Evolutionary conservation across 2,329 filamentous ascomycete species (phyloP).

Genomic region (Lecanoromycetidae sp.): DNA sequence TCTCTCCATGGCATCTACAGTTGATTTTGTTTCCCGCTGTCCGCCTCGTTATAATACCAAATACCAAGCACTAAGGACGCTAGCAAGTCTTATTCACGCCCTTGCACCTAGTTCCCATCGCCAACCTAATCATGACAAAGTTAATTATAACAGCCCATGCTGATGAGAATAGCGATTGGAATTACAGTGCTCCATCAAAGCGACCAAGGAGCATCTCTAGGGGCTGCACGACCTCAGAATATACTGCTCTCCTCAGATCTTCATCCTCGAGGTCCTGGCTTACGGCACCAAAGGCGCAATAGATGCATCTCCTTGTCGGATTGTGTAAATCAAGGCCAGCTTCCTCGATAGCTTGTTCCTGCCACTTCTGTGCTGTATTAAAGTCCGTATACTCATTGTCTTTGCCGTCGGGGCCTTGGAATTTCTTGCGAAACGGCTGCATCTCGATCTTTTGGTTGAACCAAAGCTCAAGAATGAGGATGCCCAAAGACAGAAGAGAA

Average conservation of each 20-base stretch:
- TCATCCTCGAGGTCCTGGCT: constrained; percentile 7
- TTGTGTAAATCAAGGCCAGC: constrained; percentile 2
- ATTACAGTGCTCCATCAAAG: too few species aligned
- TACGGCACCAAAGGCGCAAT: too few species aligned
- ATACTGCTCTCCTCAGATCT: constrained; percentile 1
- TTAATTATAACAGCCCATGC: too few species aligned
- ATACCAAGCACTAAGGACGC: not conserved
- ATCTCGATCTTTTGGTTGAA: not conserved
- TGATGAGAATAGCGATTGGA: too few species aligned
- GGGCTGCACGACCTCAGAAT: constrained; percentile 7
- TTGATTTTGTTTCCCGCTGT: too few species aligned
- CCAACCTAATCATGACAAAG: too few species aligned
- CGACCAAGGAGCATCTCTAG: constrained; percentile 3
- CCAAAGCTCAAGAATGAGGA: constrained; percentile 6
- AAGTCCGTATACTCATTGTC: constrained; percentile 2
- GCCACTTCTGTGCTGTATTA: constrained; percentile 2
- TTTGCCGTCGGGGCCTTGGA: constrained; percentile 1
- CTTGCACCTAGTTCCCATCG: too few species aligned
- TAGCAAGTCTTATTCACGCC: not conserved
- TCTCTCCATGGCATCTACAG: not conserved
- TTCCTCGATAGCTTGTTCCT: constrained; percentile 5
- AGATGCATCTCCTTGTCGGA: constrained; percentile 1
- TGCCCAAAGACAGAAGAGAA: constrained; percentile 3
- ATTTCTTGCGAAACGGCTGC: not conserved
- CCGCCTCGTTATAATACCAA: too few species aligned